Percentiles rank a stretch among this genome's conserved stretches.
These are phyloP conservation scores for Trichocladium antarcticum DNA, from an alignment of 495 filamentous ascomycete species.

Conservation along the genomic window DNA sequence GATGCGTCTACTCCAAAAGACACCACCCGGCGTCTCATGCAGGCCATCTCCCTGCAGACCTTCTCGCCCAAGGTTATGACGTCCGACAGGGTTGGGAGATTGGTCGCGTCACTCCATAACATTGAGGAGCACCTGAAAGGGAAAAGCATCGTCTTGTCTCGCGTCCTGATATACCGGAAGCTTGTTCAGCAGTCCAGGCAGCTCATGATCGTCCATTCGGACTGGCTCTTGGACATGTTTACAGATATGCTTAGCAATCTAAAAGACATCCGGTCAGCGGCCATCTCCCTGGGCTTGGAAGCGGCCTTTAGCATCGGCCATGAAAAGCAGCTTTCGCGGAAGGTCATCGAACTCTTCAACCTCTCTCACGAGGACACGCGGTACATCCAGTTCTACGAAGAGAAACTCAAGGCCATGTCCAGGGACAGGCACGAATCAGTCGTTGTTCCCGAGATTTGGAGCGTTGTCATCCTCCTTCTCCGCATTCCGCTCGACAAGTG, in stretches of 20 bases:
- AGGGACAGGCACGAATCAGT: constrained; percentile 48
- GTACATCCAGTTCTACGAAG: constrained; percentile 52
- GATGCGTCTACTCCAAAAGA: constrained; percentile 54
- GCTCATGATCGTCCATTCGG: constrained; percentile 50
- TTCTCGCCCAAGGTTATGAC: constrained; percentile 67
- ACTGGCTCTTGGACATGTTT: constrained; percentile 77
- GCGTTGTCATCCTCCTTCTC: constrained; percentile 63
- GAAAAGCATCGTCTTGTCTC: constrained; percentile 60
- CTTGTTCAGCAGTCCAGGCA: constrained; percentile 56
- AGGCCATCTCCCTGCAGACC: constrained; percentile 62
- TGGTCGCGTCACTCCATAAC: constrained; percentile 56
- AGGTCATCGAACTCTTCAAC: constrained; percentile 55
- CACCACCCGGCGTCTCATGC: constrained; percentile 63
- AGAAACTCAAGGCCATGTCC: constrained; percentile 60
- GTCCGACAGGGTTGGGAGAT: constrained; percentile 48
- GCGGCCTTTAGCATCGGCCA: constrained; percentile 53
- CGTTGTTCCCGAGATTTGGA: constrained; percentile 84
- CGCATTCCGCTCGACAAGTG: constrained; percentile 58
- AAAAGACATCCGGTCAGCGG: constrained; percentile 62
- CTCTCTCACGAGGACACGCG: constrained; percentile 42
- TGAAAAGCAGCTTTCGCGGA: constrained; percentile 51
- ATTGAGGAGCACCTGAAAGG: constrained; percentile 67
- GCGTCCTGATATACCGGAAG: constrained; percentile 64
- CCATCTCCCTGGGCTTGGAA: constrained; percentile 60
- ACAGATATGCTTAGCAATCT: constrained; percentile 65